Percentiles rank a stretch among this genome's conserved stretches.
Evolutionary conservation across 176 grass and related monocot genomes (phyloP).

Genomic region (Puya raimondii): DNA sequence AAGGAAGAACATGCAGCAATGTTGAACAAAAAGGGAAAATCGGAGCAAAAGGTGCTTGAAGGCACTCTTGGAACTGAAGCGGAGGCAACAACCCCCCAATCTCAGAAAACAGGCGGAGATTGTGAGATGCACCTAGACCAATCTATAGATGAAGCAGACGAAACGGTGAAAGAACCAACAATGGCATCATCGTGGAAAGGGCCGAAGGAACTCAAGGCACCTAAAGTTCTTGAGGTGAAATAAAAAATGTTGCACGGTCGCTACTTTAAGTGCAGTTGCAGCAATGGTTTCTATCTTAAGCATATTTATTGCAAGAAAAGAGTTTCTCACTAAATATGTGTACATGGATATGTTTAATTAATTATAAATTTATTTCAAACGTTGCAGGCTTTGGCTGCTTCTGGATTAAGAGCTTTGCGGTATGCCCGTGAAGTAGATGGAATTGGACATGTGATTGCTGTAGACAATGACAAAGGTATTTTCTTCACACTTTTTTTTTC

Average conservation of each 20-base stretch:
- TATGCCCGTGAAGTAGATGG: constrained; percentile 78
- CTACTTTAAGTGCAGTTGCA: neutral
- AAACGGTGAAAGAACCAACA: constrained; percentile 24
- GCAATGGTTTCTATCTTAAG: neutral
- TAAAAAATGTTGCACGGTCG: neutral
- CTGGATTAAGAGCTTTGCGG: constrained; percentile 75
- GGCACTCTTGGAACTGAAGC: constrained; percentile 23
- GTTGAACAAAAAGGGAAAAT: constrained; percentile 45
- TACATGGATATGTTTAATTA: neutral
- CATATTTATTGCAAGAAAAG: constrained; percentile 3
- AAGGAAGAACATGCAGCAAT: constrained; percentile 74
- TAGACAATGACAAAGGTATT: constrained; percentile 90
- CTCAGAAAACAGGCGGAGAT: constrained; percentile 38
- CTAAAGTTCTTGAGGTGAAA: constrained; percentile 80
- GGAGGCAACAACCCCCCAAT: constrained; percentile 14
- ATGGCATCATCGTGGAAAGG: constrained; percentile 51
- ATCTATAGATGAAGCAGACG: constrained; percentile 22
- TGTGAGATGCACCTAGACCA: constrained; percentile 30
- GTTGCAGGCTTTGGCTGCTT: constrained; percentile 83
- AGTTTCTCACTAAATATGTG: neutral
- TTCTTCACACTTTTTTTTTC: neutral
- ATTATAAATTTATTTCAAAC: constrained; percentile 9
- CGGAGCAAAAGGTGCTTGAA: constrained; percentile 11
- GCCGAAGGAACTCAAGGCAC: constrained; percentile 49
- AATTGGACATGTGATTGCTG: constrained; percentile 70